Conservation (phyloP, 345 rosid species). For the Brassica carinata region DNA sequence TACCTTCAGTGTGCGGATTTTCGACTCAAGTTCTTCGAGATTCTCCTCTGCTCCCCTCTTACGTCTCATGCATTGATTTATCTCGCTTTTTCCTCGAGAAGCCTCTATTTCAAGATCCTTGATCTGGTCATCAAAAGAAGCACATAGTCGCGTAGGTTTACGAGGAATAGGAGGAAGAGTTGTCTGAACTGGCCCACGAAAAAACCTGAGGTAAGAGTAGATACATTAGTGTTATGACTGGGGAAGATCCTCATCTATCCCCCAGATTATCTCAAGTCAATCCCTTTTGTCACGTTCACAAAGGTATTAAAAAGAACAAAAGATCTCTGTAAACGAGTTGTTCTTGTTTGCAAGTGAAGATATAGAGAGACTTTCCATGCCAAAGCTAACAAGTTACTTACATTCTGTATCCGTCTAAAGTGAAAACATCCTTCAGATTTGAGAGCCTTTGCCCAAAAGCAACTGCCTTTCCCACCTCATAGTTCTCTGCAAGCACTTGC, state of each 20-base stretch:
- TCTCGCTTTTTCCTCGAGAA: constrained; percentile 42
- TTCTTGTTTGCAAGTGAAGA: constrained; percentile 22
- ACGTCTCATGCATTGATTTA: constrained; percentile 51
- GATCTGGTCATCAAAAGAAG: constrained; percentile 78
- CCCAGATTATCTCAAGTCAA: constrained; percentile 3
- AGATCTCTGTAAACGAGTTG: constrained; percentile 8
- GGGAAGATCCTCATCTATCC: background rate
- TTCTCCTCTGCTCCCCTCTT: constrained; percentile 59
- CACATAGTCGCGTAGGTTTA: constrained; percentile 74
- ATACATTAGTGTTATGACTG: constrained; percentile 8
- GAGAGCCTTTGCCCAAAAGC: constrained; percentile 78
- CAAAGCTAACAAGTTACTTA: constrained; percentile 42
- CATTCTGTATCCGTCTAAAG: constrained; percentile 87
- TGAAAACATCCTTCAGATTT: constrained; percentile 82
- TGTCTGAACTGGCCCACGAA: constrained; percentile 84
- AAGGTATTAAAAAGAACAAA: background rate
- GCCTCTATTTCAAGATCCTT: constrained; percentile 59
- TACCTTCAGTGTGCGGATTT: constrained; percentile 59
- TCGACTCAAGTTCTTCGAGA: constrained; percentile 49
- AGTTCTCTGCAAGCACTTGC: constrained; percentile 89
- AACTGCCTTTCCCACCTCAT: constrained; percentile 72
- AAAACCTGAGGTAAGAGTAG: constrained; percentile 60
- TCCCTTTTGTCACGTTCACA: constrained; percentile 1
- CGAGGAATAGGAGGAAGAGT: constrained; percentile 65
- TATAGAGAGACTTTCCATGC: constrained; percentile 1